A percentile compares a stretch with the other conserved stretches of the same genome.
Conservation (phyloP, 1,284 basidiomycete species). For the Athelia sp. region DNA sequence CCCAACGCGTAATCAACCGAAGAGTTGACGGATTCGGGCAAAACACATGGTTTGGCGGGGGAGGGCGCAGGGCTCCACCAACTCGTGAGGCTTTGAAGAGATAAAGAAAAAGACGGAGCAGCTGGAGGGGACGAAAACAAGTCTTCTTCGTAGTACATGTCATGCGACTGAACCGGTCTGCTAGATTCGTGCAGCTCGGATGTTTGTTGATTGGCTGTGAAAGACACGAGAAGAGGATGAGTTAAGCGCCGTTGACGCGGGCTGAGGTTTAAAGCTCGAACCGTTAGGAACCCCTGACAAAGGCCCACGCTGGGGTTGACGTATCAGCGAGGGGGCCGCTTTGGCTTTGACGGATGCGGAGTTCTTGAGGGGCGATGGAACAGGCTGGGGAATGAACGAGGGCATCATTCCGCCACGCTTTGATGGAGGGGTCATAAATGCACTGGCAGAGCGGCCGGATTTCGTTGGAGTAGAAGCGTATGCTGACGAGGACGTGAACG, state of each 20-base stretch:
- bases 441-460: conserved; percentile 15
- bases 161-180: conserved; percentile 1
- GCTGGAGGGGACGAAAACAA: conserved; percentile 13
- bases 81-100: conserved; percentile 51
- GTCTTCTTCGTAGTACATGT: conserved; percentile 21
- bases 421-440: conserved; percentile 38
- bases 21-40: conserved; percentile 10
- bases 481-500: conserved; percentile 22
- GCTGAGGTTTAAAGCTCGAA: conserved; percentile 50
- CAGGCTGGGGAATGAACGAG: conserved; percentile 49
- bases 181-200: not conserved
- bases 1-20: not conserved
- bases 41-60: conserved; percentile 14
- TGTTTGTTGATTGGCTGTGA: conserved; percentile 27
- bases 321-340: conserved; percentile 36
- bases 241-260: conserved; percentile 43
- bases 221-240: conserved; percentile 32
- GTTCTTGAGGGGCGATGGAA: conserved; percentile 34
- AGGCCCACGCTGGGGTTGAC: conserved; percentile 42
- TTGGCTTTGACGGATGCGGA: conserved; percentile 18
- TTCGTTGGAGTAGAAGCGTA: conserved; percentile 11
- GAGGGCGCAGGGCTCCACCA: conserved; percentile 44
- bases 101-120: conserved; percentile 36
- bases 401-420: conserved; percentile 40
- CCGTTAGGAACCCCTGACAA: conserved; percentile 38